phyloP scores from a whole-genome alignment of 441 rosid genomes.

The Eruca vesicaria region DNA sequence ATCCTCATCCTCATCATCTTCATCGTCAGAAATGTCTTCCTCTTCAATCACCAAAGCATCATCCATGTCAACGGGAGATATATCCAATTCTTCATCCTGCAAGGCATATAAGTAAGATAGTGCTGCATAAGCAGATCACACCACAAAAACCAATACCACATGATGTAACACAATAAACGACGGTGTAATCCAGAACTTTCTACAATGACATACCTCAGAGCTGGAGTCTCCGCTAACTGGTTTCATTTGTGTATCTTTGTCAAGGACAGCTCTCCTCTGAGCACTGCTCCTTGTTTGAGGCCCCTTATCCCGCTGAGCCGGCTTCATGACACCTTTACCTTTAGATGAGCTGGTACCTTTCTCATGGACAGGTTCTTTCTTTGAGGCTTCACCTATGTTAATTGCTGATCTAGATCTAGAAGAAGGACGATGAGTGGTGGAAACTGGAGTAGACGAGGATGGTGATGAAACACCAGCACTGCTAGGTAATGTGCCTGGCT shows the following conservation, averaged over 20 bases:
- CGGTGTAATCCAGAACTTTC: not conserved
- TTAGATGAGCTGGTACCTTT: slow-evolving; percentile 79
- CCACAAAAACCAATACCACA: slow-evolving; percentile 1
- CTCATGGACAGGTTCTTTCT: slow-evolving; percentile 69
- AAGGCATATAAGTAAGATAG: slow-evolving; percentile 27
- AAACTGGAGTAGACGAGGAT: slow-evolving; percentile 71
- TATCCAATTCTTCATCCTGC: slow-evolving; percentile 95
- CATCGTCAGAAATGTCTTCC: slow-evolving; percentile 97
- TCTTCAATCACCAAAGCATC: slow-evolving; percentile 98
- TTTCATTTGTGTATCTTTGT: slow-evolving; percentile 78
- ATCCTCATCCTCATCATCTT: slow-evolving; percentile 78
- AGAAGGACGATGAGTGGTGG: slow-evolving; percentile 70
- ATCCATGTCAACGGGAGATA: slow-evolving; percentile 91
- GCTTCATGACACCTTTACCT: slow-evolving; percentile 95
- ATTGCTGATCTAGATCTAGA: slow-evolving; percentile 86
- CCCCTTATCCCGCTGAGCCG: slow-evolving; percentile 77
- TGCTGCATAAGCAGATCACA: not conserved
- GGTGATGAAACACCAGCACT: slow-evolving; percentile 86
- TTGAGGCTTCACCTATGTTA: slow-evolving; percentile 69
- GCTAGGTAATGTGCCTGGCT: slow-evolving; percentile 56
- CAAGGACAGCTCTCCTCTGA: slow-evolving; percentile 82
- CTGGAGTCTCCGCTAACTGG: slow-evolving; percentile 75
- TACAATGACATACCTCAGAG: slow-evolving; percentile 73
- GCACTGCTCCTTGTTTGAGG: slow-evolving; percentile 96
- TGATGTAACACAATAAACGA: slow-evolving; percentile 6